Evolutionary conservation across 768 basidiomycete species (phyloP), one percentile per base, ranked within the genome.

Genomic region (Suillus alpinus): DNA sequence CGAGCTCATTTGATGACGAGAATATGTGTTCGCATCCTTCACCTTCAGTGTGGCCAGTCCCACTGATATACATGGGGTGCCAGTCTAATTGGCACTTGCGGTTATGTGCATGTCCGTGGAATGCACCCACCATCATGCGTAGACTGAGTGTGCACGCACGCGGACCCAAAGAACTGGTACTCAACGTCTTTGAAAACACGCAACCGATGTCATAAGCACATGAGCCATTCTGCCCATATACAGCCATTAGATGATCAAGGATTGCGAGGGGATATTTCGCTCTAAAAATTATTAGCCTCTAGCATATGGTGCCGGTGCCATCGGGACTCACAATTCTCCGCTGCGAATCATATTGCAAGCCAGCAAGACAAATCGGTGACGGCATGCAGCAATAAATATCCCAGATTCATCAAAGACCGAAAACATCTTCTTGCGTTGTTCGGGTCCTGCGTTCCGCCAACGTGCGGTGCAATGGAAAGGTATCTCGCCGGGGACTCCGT

Each of bases 141-240:
- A 62, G 36, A 9, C 36, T 31, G 1, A 55, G 58, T 0, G 10
- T 1, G 0, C 14, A 0, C 4, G 63, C 61, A 4, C 50, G 31
- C 0, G 57, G 59, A 5, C 65, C 67, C 6, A 73, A 57, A 23
- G 44, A 23, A 44, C 68, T 67, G 3, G 37, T 56, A 4, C 29
- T 6, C 1, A 68, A 9, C 0, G 68, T 72, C 20, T 57, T 64
- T 0, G 46, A 4, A 53, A 71, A 68, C 1, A 58, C 64, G 32
- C 72, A 73, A 1, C 66, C 69, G 2, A 71, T 71, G 43, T 72
- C 72, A 41, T 74, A 73, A 4, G 63, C 70, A 16, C 65, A 18
- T 1, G 31, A 47, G 43, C 66, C 56, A 29, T 68, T 51, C 2
- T 18, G 1, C 14, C 66, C 70, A 55, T 62, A 68, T 6, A 65